Evolutionary conservation across 176 grass and related monocot genomes (phyloP).

Genomic region (Ampelocalamus luodianensis): DNA sequence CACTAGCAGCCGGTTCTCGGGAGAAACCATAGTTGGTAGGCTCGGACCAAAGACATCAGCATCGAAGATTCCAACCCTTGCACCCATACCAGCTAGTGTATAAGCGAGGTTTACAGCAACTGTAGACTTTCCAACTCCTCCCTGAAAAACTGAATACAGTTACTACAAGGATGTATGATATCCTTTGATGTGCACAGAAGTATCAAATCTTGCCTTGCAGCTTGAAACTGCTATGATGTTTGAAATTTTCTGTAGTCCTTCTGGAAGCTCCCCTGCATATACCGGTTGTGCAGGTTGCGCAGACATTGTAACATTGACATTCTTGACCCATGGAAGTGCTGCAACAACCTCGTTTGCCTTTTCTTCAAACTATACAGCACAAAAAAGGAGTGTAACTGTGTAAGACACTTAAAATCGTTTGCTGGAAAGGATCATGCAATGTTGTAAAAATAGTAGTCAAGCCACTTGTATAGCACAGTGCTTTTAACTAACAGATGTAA

Average conservation of each 20-base stretch:
- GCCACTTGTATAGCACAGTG: no score
- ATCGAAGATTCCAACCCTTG: slow-evolving; percentile 96
- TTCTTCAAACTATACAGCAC: slow-evolving; percentile 71
- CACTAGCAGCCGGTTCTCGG: slow-evolving; percentile 82
- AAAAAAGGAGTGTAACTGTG: slow-evolving; percentile 28
- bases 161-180: slow-evolving; percentile 2
- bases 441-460: neutral
- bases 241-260: slow-evolving; percentile 89
- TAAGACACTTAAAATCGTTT: neutral
- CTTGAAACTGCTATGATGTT: slow-evolving; percentile 97
- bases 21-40: slow-evolving; percentile 98
- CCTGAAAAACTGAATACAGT: slow-evolving; percentile 49
- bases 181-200: neutral
- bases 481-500: neutral
- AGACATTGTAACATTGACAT: slow-evolving; percentile 86
- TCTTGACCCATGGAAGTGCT: slow-evolving; percentile 91
- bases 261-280: slow-evolving; percentile 75
- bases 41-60: slow-evolving; percentile 95
- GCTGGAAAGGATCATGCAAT: neutral
- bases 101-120: slow-evolving; percentile 95
- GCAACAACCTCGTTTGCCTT: slow-evolving; percentile 93
- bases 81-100: slow-evolving; percentile 92
- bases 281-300: slow-evolving; percentile 85
- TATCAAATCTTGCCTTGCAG: slow-evolving; percentile 73
- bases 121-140: slow-evolving; percentile 95